Conservation (phyloP, 108 stramenopile genomes). For the Cyclotella cryptica region DNA sequence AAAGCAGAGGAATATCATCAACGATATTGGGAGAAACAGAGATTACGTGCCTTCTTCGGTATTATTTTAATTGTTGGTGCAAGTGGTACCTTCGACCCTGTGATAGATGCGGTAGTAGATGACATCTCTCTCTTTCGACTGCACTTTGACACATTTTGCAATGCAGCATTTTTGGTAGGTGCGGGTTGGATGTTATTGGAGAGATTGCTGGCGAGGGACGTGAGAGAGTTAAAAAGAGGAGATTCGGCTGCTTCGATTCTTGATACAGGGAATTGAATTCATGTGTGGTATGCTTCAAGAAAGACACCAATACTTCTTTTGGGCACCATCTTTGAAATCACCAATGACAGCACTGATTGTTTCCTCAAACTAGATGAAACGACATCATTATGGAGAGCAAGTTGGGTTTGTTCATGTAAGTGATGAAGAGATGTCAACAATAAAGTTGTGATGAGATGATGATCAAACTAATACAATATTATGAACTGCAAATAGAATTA, state of each 20-base stretch:
- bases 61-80: slow-evolving; percentile 53
- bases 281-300: too few relatives aligned
- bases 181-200: slow-evolving; percentile 45
- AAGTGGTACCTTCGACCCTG: slow-evolving; percentile 30
- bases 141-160: slow-evolving; percentile 34
- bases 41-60: slow-evolving; percentile 56
- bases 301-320: too few relatives aligned
- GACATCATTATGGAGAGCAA: too few relatives aligned
- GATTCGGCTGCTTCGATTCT: slow-evolving; percentile 17
- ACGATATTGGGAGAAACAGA: slow-evolving; percentile 81
- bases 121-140: slow-evolving; percentile 11
- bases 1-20: slow-evolving; percentile 85
- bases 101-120: neutral
- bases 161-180: slow-evolving; percentile 33
- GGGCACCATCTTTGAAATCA: too few relatives aligned
- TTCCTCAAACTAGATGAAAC: too few relatives aligned
- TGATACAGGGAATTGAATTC: neutral
- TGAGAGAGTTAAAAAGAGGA: slow-evolving; percentile 28
- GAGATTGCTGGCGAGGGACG: slow-evolving; percentile 30
- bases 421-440: too few relatives aligned
- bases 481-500: too few relatives aligned
- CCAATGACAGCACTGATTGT: too few relatives aligned
- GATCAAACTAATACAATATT: too few relatives aligned
- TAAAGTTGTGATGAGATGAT: too few relatives aligned
- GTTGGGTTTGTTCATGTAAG: too few relatives aligned